These are phyloP conservation scores for Alternaria postmessia DNA, from an alignment of 2,329 filamentous ascomycete species.

Conservation along the genomic window DNA sequence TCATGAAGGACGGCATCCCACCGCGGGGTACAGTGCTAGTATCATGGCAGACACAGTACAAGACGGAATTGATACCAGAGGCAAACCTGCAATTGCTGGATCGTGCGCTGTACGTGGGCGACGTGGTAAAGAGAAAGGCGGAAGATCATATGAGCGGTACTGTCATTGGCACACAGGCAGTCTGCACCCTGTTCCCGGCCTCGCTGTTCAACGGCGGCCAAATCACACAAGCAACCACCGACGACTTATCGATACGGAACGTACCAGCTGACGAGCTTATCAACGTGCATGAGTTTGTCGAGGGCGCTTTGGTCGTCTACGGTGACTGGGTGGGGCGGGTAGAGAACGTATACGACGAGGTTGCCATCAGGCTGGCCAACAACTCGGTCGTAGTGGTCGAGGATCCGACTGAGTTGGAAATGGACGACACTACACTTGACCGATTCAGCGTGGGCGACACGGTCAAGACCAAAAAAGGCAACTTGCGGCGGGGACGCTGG, in stretches of 20 bases:
- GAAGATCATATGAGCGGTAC: slow-evolving; percentile 63
- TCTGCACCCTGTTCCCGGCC: slow-evolving; percentile 55
- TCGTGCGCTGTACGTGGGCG: slow-evolving; percentile 63
- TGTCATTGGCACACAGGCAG: slow-evolving; percentile 59
- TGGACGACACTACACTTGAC: slow-evolving; percentile 47
- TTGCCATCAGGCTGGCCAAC: slow-evolving; percentile 61
- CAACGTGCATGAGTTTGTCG: slow-evolving; percentile 56
- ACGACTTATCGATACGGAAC: slow-evolving; percentile 49
- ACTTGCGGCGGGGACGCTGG: slow-evolving; percentile 62
- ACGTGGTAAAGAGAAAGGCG: slow-evolving; percentile 61
- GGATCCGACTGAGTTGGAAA: slow-evolving; percentile 53
- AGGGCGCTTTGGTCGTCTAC: slow-evolving; percentile 63
- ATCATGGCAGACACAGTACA: slow-evolving; percentile 55
- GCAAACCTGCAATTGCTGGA: slow-evolving; percentile 61
- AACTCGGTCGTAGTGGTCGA: slow-evolving; percentile 63
- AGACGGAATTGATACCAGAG: slow-evolving; percentile 52
- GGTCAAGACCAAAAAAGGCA: slow-evolving; percentile 61
- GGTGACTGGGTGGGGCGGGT: slow-evolving; percentile 65
- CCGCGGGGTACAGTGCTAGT: slow-evolving; percentile 62
- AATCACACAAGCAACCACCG: slow-evolving; percentile 32
- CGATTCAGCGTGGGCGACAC: slow-evolving; percentile 58
- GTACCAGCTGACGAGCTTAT: slow-evolving; percentile 57
- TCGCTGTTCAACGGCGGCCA: slow-evolving; percentile 36
- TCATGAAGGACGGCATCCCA: slow-evolving; percentile 57
- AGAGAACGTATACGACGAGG: slow-evolving; percentile 58